A percentile compares a stretch with the other conserved stretches of the same genome.
These are phyloP conservation scores for Wickerhamomyces queroliae DNA, from an alignment of 805 yeast species.

Conservation along the genomic window DNA sequence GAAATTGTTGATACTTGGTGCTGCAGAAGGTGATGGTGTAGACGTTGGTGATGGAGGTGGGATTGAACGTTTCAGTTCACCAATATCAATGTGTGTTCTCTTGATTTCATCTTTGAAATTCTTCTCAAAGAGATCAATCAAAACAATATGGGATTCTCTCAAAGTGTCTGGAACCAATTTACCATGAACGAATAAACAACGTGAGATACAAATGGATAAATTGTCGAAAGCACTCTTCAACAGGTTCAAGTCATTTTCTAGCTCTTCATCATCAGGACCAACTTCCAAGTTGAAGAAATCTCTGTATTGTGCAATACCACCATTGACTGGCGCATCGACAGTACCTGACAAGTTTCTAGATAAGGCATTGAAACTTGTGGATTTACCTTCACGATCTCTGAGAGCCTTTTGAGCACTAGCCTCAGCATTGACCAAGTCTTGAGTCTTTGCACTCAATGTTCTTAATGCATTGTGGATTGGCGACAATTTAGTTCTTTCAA, in stretches of 20 bases:
- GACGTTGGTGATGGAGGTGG: slow-evolving; percentile 9
- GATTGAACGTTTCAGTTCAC: slow-evolving; percentile 19
- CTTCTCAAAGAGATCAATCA: slow-evolving; percentile 54
- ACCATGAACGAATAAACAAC: slow-evolving; percentile 67
- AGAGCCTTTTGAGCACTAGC: slow-evolving; percentile 47
- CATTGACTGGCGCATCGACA: slow-evolving; percentile 88
- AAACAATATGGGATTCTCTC: slow-evolving; percentile 59
- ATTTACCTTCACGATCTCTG: slow-evolving; percentile 43
- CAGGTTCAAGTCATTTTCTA: slow-evolving; percentile 22
- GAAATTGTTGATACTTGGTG: slow-evolving; percentile 14
- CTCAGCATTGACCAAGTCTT: slow-evolving; percentile 67
- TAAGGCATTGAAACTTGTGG: slow-evolving; percentile 51
- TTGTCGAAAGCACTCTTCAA: slow-evolving; percentile 52
- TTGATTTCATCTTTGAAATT: slow-evolving; percentile 65
- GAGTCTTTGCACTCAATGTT: slow-evolving; percentile 59
- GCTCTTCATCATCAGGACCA: slow-evolving; percentile 20
- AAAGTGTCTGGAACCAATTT: slow-evolving; percentile 50
- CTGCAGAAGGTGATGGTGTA: slow-evolving; percentile 4
- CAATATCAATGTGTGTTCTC: slow-evolving; percentile 24
- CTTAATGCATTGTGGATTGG: slow-evolving; percentile 81
- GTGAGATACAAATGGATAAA: slow-evolving; percentile 55
- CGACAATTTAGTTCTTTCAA: slow-evolving; percentile 52
- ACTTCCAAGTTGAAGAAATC: slow-evolving; percentile 47
- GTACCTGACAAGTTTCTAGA: slow-evolving; percentile 77
- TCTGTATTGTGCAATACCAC: slow-evolving; percentile 83